Percentiles rank a stretch among this genome's conserved stretches.
Conservation (phyloP, 2,329 filamentous ascomycete genomes). For the Chalara sp. region DNA sequence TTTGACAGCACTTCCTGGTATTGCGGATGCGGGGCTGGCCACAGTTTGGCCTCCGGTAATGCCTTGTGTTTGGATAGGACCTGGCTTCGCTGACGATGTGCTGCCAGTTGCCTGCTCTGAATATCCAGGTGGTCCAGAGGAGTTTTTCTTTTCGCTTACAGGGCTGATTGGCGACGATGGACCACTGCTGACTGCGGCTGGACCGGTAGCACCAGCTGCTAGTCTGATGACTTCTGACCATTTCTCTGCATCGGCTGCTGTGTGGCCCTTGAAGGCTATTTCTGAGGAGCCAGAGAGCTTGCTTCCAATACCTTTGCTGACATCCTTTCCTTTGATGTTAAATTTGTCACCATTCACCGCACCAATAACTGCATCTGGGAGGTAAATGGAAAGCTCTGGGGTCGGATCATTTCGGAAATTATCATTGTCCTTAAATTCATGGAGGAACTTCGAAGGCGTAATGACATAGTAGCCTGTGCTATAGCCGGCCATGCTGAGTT, state of each 20-base stretch:
- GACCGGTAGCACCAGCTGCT: constrained; percentile 14
- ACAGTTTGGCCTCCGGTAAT: constrained; percentile 19
- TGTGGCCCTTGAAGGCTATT: constrained; percentile 81
- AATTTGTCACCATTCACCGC: constrained; percentile 72
- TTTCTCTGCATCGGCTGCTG: constrained; percentile 69
- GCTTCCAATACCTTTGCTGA: constrained; percentile 70
- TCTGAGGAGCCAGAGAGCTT: constrained; percentile 77
- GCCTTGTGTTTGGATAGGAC: constrained; percentile 19
- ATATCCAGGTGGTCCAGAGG: constrained; percentile 12
- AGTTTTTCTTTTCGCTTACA: constrained; percentile 7
- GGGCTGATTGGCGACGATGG: constrained; percentile 19
- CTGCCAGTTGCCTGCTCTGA: constrained; percentile 2
- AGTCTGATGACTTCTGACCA: constrained; percentile 69
- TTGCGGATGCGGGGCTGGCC: constrained; percentile 16
- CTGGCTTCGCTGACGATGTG: constrained; percentile 8
- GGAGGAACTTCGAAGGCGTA: constrained; percentile 79
- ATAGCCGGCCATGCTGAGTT: constrained; percentile 69
- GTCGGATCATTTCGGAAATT: constrained; percentile 61
- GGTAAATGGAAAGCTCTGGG: constrained; percentile 84
- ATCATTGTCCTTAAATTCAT: constrained; percentile 95
- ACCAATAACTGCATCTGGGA: constrained; percentile 83
- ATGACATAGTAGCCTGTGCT: constrained; percentile 83
- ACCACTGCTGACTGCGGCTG: constrained; percentile 11
- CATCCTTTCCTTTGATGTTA: constrained; percentile 91
- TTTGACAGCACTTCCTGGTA: constrained; percentile 7